Percentiles rank a stretch among this genome's conserved stretches.
Conservation (phyloP, 2,329 filamentous ascomycete species). For the Dactylellina drechsleri region DNA sequence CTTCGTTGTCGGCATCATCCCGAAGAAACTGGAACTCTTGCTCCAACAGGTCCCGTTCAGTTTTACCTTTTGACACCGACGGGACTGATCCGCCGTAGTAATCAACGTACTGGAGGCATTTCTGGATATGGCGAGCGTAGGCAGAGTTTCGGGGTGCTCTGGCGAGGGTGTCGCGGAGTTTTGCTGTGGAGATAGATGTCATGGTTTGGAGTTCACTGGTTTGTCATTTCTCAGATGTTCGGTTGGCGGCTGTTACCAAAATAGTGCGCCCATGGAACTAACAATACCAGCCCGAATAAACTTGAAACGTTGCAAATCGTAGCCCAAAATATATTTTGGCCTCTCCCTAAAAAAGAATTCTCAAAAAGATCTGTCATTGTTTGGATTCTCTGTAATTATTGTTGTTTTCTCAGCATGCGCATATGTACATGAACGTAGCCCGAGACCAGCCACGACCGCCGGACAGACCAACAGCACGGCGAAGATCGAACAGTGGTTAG, state of each 20-base stretch:
- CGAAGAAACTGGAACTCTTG: conserved; percentile 58
- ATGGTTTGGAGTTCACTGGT: conserved; percentile 2
- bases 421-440: too few species aligned
- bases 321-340: too few species aligned
- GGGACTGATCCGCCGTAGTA: conserved; percentile 57
- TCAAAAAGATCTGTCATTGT: too few species aligned
- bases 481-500: too few species aligned
- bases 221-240: background rate
- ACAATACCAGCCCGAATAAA: too few species aligned
- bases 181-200: conserved; percentile 21
- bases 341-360: too few species aligned
- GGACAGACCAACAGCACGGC: too few species aligned
- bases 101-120: conserved; percentile 57
- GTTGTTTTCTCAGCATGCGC: too few species aligned
- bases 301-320: too few species aligned
- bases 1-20: conserved; percentile 37
- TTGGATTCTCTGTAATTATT: too few species aligned
- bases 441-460: too few species aligned
- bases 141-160: conserved; percentile 56
- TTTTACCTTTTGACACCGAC: conserved; percentile 52
- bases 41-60: conserved; percentile 58
- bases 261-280: too few species aligned
- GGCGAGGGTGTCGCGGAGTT: conserved; percentile 52
- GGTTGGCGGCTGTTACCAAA: background rate
- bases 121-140: conserved; percentile 58